These are phyloP conservation scores for Paraglomus brasilianum DNA, from an alignment of 192 early-diverging fungal genomes.

Conservation along the genomic window DNA sequence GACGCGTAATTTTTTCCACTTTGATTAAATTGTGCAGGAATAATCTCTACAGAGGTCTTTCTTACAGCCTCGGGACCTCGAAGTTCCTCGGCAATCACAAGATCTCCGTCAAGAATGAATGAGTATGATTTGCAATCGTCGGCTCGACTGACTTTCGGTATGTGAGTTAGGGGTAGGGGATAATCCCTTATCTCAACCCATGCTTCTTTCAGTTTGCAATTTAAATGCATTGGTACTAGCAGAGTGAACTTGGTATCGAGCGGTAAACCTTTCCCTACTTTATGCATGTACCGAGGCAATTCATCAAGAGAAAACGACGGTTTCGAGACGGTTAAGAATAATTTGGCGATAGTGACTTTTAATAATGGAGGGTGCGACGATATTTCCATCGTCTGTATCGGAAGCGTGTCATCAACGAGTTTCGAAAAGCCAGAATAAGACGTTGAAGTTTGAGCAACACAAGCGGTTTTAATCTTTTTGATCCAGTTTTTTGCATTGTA, in stretches of 20 bases:
- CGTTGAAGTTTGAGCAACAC: neutral
- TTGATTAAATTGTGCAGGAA: neutral
- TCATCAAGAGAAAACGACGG: constrained; percentile 39
- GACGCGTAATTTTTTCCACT: constrained; percentile 27
- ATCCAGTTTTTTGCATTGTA: constrained; percentile 41
- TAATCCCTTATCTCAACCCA: constrained; percentile 44
- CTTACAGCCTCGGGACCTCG: constrained; percentile 34
- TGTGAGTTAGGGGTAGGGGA: constrained; percentile 41
- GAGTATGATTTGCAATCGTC: constrained; percentile 9
- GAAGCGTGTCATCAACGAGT: constrained; percentile 14
- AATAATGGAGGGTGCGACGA: constrained; percentile 37
- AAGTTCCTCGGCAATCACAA: constrained; percentile 45
- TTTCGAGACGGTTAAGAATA: constrained; percentile 20
- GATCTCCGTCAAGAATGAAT: constrained; percentile 41
- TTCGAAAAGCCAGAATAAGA: neutral
- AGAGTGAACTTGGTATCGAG: constrained; percentile 40
- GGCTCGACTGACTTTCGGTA: constrained; percentile 26
- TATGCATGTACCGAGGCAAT: constrained; percentile 39
- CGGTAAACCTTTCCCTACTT: constrained; percentile 41
- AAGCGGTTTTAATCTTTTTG: constrained; percentile 26
- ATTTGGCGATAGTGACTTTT: constrained; percentile 28
- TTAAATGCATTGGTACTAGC: constrained; percentile 43
- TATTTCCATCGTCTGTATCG: constrained; percentile 1
- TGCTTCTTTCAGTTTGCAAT: constrained; percentile 36
- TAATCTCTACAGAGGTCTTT: constrained; percentile 18